phyloP scores from a whole-genome alignment of 441 rosid genomes.

The Erodium trifolium region DNA sequence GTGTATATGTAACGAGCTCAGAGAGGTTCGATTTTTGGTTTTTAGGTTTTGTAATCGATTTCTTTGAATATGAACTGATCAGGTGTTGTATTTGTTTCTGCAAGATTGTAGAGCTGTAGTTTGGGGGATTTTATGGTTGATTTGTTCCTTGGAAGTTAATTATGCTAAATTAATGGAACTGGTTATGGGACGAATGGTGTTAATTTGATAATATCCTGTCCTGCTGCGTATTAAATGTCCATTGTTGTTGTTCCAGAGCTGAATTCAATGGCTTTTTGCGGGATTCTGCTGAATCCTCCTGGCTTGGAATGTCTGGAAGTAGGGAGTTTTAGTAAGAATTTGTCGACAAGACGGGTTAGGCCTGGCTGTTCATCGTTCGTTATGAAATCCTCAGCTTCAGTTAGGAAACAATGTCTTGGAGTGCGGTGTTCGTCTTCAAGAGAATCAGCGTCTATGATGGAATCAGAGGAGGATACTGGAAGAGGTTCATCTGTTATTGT shows the following conservation, averaged over 20 bases:
- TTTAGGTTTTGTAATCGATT: background rate
- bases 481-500: slow-evolving; percentile 17
- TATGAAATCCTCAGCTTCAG: slow-evolving; percentile 16
- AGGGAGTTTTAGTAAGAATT: slow-evolving; percentile 25
- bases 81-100: background rate
- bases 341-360: slow-evolving; percentile 27
- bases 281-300: slow-evolving; percentile 29
- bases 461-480: slow-evolving; percentile 31
- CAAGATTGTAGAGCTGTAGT: background rate
- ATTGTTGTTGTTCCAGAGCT: slow-evolving; percentile 8
- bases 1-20: background rate
- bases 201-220: background rate
- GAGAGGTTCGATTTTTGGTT: background rate
- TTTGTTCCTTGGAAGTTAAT: background rate
- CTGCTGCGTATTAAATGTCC: no score
- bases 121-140: no score
- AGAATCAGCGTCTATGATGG: slow-evolving; percentile 27
- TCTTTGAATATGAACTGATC: background rate
- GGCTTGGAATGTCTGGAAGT: slow-evolving; percentile 27
- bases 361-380: slow-evolving; percentile 15
- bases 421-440: slow-evolving; percentile 37
- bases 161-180: background rate
- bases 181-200: background rate
- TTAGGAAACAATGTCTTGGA: slow-evolving; percentile 18
- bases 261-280: slow-evolving; percentile 44